These are phyloP conservation scores for Phyllosticta paracitricarpa DNA, from an alignment of 2,329 filamentous ascomycete species.

Conservation along the genomic window DNA sequence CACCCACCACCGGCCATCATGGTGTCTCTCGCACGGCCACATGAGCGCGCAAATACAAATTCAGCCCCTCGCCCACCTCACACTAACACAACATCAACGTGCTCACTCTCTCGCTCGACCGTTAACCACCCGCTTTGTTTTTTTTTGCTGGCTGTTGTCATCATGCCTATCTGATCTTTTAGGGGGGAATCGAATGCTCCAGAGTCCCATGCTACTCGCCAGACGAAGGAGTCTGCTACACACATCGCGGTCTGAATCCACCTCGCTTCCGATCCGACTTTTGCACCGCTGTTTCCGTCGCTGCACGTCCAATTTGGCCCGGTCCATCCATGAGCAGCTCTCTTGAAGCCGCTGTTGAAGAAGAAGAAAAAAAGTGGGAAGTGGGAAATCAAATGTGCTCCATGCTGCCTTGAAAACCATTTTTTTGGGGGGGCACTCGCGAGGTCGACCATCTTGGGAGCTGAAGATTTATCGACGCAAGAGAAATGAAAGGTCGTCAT, in stretches of 20 bases:
- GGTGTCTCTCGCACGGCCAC: background rate
- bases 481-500: slow-evolving; percentile 11
- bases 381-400: slow-evolving; percentile 6
- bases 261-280: background rate
- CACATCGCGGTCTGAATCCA: background rate
- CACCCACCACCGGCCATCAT: background rate
- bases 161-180: background rate
- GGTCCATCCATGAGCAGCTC: background rate
- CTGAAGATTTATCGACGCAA: slow-evolving; percentile 5
- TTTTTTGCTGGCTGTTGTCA: background rate
- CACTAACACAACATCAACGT: background rate
- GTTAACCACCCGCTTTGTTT: background rate
- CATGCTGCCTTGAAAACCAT: background rate
- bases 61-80: background rate
- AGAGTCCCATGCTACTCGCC: background rate
- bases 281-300: background rate
- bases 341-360: background rate
- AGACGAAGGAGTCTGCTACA: background rate
- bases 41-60: background rate
- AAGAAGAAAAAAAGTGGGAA: background rate
- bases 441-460: slow-evolving; percentile 2
- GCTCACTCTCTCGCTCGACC: background rate
- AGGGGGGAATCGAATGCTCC: background rate
- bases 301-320: background rate
- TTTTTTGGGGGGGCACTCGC: background rate